Evolutionary conservation across 1,139 yeast genomes (phyloP).

Genomic region (Zygoascus meyerae): DNA sequence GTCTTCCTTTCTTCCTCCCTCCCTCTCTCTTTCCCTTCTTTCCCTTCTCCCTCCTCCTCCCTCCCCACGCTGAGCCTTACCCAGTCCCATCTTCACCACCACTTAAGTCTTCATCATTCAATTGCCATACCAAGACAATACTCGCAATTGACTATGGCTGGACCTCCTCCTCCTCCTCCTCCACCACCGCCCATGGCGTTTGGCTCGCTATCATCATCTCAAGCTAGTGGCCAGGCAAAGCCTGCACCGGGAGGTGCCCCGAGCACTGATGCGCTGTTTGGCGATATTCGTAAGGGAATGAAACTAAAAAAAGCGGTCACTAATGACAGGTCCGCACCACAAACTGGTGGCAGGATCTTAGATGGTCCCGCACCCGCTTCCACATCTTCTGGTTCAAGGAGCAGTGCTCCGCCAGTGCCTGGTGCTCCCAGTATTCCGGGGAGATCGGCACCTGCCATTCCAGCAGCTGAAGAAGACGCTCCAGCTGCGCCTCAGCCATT

Average conservation of each 20-base stretch:
- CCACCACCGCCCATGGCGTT: slow-evolving; percentile 34
- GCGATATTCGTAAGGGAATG: slow-evolving; percentile 80
- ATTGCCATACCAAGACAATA: too few species aligned
- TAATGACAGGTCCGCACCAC: slow-evolving; percentile 60
- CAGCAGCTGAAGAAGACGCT: slow-evolving; percentile 10
- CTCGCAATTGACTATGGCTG: slow-evolving; percentile 15
- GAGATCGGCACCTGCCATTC: slow-evolving; percentile 11
- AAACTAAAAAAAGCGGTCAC: slow-evolving; percentile 70
- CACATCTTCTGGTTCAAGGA: slow-evolving; percentile 22
- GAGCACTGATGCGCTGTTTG: slow-evolving; percentile 66
- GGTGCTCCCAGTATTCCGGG: slow-evolving; percentile 14
- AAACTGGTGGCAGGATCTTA: slow-evolving; percentile 37
- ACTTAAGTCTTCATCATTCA: too few species aligned
- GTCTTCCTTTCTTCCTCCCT: neutral
- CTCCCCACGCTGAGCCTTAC: neutral
- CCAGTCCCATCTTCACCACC: too few species aligned
- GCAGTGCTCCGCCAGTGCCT: slow-evolving; percentile 37
- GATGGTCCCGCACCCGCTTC: slow-evolving; percentile 21
- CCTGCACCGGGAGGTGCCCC: slow-evolving; percentile 24
- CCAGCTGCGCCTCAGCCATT: slow-evolving; percentile 40
- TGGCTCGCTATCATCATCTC: slow-evolving; percentile 25
- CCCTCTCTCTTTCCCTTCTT: neutral
- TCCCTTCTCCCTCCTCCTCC: neutral
- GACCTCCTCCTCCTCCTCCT: slow-evolving; percentile 33
- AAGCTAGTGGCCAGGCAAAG: slow-evolving; percentile 18